phyloP scores from a whole-genome alignment of 805 yeast genomes.

The Cyberlindnera lachancei region DNA sequence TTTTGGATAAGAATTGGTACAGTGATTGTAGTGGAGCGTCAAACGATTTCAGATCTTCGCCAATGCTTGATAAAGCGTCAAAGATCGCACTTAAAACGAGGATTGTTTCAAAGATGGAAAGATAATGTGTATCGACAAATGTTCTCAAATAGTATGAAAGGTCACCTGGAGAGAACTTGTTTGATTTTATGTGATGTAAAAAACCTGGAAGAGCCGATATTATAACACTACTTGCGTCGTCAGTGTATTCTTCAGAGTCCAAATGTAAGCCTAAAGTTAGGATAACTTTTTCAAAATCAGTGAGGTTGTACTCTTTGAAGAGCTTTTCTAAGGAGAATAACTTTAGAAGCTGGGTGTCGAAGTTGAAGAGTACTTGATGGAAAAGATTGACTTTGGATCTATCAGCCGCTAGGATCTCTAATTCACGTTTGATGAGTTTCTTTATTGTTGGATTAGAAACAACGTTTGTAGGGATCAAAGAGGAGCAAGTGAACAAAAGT shows the following conservation, averaged over 20 bases:
- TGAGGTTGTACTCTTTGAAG: constrained; percentile 21
- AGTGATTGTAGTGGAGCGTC: constrained; percentile 8
- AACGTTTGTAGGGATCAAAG: constrained; percentile 16
- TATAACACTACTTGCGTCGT: constrained; percentile 6
- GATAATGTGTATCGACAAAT: constrained; percentile 1
- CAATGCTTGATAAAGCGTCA: constrained; percentile 6
- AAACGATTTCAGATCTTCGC: constrained; percentile 2
- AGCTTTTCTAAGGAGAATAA: constrained; percentile 26
- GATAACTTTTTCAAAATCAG: constrained; percentile 17
- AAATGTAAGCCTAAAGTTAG: constrained; percentile 13
- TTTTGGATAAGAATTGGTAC: constrained; percentile 16
- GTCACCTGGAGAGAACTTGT: not conserved
- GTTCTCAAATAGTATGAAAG: not conserved
- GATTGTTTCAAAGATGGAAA: constrained; percentile 6
- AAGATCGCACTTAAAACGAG: constrained; percentile 5
- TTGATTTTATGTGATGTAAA: constrained; percentile 3
- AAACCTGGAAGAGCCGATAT: constrained; percentile 10
- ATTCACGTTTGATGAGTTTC: constrained; percentile 19
- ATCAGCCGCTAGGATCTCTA: constrained; percentile 14
- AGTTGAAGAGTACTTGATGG: constrained; percentile 8
- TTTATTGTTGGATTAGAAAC: constrained; percentile 12
- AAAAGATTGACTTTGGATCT: constrained; percentile 6
- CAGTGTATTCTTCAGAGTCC: constrained; percentile 5
- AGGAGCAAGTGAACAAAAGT: constrained; percentile 26
- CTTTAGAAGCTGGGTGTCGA: constrained; percentile 24